Evolutionary conservation across 108 stramenopile species (phyloP), one percentile per base, ranked within the genome.

Genomic region (Cyclotella kingstonii): DNA sequence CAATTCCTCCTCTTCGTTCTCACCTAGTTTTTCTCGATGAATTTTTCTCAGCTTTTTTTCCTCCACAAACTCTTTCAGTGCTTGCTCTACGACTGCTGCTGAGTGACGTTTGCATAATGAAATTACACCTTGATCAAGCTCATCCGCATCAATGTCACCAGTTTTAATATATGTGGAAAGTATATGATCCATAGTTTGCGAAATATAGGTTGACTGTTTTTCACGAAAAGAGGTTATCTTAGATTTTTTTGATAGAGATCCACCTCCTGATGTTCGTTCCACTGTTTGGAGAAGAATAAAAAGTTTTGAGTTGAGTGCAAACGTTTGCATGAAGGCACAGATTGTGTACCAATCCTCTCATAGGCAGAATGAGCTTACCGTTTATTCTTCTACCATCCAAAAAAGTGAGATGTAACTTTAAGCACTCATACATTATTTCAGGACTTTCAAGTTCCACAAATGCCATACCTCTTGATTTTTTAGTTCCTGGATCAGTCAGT

Each of bases 381-480:
- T 97, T 97, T 48, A 97, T 88, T 31, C 93, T 70, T 23, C 96
- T 80, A 10, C 94, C 94, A 60, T 95, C 83, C 28, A 97, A 79
- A 57, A 77, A 76, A 18, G 92, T 95, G 70, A 95, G 85, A 71
- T 97, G 96, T 39, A 97, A 54, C 46, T 80, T 82, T 15, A 97
- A 68, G 34, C 86, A 84, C 38, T 86, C 86, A 65, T 95, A 91
- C 67, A 93, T 69, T 4, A 83, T 34, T 69, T 93, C 91, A 3
- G 93, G 89, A 57, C 80, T 78, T 5, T 61, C 60, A 6, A 77
- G 65, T 70, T 93, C 84, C 21, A 92, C 83, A 78, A 94, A 96
- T 14, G 93, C 93, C 92, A 96, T 91, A 7, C 95, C 93, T 11
- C 79, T 78, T 19, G 84, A 88, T 29, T 77, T 84, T 59, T 87